A percentile compares a stretch with the other conserved stretches of the same genome.
Conservation (phyloP, 2,329 filamentous ascomycete species). For the Fusarium coicis region DNA sequence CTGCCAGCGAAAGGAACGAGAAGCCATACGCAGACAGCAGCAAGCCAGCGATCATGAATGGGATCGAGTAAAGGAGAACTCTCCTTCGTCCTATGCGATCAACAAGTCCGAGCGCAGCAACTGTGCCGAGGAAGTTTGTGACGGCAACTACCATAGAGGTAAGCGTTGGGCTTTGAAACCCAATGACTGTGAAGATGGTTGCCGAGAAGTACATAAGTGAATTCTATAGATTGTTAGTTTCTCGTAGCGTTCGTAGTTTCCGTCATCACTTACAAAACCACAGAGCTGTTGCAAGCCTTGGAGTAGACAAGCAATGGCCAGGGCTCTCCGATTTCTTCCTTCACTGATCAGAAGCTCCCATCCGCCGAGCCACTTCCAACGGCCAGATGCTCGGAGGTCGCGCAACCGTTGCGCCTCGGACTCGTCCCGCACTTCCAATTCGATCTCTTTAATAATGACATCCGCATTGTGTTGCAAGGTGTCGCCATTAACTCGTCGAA, state of each 20-base stretch:
- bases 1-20: conserved; percentile 65
- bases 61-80: conserved; percentile 84
- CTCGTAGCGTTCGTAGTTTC: neutral
- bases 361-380: conserved; percentile 55
- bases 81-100: conserved; percentile 82
- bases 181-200: conserved; percentile 81
- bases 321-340: conserved; percentile 75
- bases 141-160: conserved; percentile 83
- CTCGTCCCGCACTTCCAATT: conserved; percentile 79
- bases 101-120: conserved; percentile 79
- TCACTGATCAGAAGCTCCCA: conserved; percentile 66
- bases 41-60: conserved; percentile 83
- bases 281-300: conserved; percentile 91
- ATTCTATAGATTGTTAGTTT: conserved; percentile 62
- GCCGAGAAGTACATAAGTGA: conserved; percentile 93
- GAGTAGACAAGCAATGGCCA: conserved; percentile 86
- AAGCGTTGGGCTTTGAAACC: conserved; percentile 81
- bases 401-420: conserved; percentile 58
- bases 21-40: conserved; percentile 79
- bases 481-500: conserved; percentile 72
- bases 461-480: conserved; percentile 62
- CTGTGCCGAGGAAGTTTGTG: conserved; percentile 84
- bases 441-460: conserved; percentile 74
- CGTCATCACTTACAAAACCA: conserved; percentile 72
- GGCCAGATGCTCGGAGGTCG: conserved; percentile 42